These are phyloP conservation scores for Termitomyces sp. DNA, from an alignment of 768 basidiomycete genomes.

Conservation along the genomic window DNA sequence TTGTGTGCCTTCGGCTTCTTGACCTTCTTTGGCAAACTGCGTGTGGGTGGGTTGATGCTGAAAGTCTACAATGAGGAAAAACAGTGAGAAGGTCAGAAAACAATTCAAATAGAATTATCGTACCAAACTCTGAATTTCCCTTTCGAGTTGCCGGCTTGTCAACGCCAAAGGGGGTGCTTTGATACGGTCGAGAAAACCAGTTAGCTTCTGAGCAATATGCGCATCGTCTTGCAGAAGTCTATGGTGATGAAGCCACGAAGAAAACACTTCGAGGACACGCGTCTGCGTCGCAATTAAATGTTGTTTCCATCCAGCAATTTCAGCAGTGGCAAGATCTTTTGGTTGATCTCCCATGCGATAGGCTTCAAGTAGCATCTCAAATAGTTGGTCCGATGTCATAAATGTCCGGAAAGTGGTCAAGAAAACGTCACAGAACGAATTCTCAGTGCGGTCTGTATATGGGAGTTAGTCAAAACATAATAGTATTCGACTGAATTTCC, in stretches of 20 bases:
- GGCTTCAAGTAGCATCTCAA: conserved; percentile 60
- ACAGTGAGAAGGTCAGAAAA: background rate
- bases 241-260: conserved; percentile 58
- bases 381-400: conserved; percentile 58
- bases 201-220: conserved; percentile 49
- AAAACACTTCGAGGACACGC: conserved; percentile 50
- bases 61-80: conserved; percentile 32
- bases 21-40: conserved; percentile 25
- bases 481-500: conserved; percentile 15
- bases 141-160: conserved; percentile 42
- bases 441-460: conserved; percentile 17
- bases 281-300: conserved; percentile 59
- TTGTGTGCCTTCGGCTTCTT: conserved; percentile 45
- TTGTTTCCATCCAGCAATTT: conserved; percentile 63
- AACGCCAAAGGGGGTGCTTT: conserved; percentile 33
- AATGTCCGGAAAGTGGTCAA: conserved; percentile 82
- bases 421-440: conserved; percentile 56
- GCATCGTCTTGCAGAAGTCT: conserved; percentile 60
- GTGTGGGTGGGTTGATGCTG: conserved; percentile 20
- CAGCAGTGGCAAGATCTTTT: conserved; percentile 39
- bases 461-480: background rate
- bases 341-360: conserved; percentile 50
- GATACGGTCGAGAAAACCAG: conserved; percentile 45
- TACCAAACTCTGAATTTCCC: conserved; percentile 52
- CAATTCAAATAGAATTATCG: conserved; percentile 10